Evolutionary conservation across 2,329 filamentous ascomycete genomes (phyloP).

Genomic region (Thelonectria discophora): DNA sequence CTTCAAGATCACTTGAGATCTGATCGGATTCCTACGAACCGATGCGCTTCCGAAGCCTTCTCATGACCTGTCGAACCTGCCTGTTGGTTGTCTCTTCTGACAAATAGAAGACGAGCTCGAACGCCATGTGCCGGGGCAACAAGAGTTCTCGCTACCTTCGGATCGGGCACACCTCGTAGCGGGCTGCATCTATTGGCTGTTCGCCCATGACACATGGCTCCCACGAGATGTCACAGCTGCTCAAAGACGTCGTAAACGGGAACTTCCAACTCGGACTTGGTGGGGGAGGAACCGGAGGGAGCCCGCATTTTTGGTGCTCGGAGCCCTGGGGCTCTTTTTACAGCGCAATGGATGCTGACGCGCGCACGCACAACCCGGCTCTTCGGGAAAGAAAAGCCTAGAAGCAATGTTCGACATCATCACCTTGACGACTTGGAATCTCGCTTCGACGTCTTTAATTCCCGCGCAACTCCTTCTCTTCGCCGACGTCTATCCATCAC

Average conservation of each 20-base stretch:
- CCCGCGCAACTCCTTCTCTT: constrained; percentile 13
- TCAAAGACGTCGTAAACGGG: neutral
- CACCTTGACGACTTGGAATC: constrained; percentile 12
- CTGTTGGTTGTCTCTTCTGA: neutral
- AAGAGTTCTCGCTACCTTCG: constrained; percentile 33
- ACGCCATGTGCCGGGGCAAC: constrained; percentile 35
- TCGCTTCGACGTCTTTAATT: constrained; percentile 22
- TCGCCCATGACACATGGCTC: neutral
- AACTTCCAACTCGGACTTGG: constrained; percentile 7
- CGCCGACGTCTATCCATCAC: constrained; percentile 9
- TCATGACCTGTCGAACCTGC: neutral
- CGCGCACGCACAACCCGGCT: constrained; percentile 27
- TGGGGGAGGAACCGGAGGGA: constrained; percentile 28
- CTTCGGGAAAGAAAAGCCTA: constrained; percentile 30
- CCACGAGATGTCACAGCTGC: neutral
- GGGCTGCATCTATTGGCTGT: constrained; percentile 42
- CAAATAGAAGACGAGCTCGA: constrained; percentile 32
- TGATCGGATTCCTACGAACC: neutral
- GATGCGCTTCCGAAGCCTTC: constrained; percentile 2
- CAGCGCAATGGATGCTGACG: constrained; percentile 34
- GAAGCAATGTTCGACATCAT: constrained; percentile 15
- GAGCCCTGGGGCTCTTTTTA: constrained; percentile 4
- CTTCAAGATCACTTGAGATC: neutral
- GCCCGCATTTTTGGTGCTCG: constrained; percentile 13
- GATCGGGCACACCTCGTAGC: constrained; percentile 41